These are phyloP conservation scores for Dictyostelium capitatum DNA, from an alignment of 78 protist genomes.

Conservation along the genomic window DNA sequence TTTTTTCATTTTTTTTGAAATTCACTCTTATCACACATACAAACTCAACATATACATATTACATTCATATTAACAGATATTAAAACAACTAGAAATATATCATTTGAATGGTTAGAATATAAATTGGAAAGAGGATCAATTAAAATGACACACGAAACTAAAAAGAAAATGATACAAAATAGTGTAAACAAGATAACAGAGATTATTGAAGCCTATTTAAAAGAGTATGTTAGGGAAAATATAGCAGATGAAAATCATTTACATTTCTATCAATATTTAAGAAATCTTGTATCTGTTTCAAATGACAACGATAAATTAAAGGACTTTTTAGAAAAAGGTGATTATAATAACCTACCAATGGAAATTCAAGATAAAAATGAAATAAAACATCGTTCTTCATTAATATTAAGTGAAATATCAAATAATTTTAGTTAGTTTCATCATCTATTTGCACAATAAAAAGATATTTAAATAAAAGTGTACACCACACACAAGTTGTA, in stretches of 20 bases:
- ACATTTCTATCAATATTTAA: background rate
- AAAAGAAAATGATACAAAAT: conserved; percentile 10
- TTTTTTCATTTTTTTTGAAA: too few relatives aligned
- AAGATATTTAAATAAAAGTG: background rate
- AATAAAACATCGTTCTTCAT: background rate
- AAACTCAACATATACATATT: too few relatives aligned
- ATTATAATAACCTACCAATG: conserved; percentile 1
- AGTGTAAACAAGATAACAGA: background rate
- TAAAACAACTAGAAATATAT: too few relatives aligned
- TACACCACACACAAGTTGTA: background rate
- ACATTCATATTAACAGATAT: too few relatives aligned
- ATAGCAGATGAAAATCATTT: background rate
- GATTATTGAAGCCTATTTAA: conserved; percentile 9
- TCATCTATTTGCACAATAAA: background rate
- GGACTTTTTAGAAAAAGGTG: background rate
- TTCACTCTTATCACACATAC: too few relatives aligned
- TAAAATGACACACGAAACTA: background rate
- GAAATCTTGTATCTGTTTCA: background rate
- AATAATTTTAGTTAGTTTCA: background rate
- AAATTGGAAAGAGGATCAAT: too few relatives aligned
- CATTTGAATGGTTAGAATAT: too few relatives aligned
- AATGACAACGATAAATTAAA: background rate
- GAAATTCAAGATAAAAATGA: background rate
- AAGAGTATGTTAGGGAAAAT: background rate
- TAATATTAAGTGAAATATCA: background rate